Evolutionary conservation across 2,329 filamentous ascomycete species (phyloP).

Genomic region (Chaetomium sp.): DNA sequence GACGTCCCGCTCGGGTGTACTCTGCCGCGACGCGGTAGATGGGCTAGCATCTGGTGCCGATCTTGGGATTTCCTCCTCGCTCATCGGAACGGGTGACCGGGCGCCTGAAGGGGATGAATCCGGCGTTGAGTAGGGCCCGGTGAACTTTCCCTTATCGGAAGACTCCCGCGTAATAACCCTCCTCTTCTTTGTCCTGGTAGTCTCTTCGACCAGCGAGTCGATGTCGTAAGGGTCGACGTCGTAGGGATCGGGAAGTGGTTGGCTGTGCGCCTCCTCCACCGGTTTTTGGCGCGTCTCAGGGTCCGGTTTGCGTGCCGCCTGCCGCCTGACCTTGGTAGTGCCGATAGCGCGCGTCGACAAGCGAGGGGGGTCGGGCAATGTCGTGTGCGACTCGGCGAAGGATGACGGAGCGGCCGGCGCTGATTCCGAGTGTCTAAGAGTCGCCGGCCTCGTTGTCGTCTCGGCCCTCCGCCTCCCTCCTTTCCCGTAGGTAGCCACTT

Average conservation of each 20-base stretch:
- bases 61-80: conserved; percentile 23
- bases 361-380: conserved; percentile 29
- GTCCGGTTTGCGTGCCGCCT: conserved; percentile 12
- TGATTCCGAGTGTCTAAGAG: conserved; percentile 27
- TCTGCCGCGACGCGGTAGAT: conserved; percentile 9
- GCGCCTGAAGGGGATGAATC: conserved; percentile 32
- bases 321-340: conserved; percentile 21
- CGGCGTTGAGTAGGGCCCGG: conserved; percentile 34
- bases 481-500: conserved; percentile 40
- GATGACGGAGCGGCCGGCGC: conserved; percentile 25
- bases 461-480: conserved; percentile 33
- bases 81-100: conserved; percentile 16
- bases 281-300: conserved; percentile 17
- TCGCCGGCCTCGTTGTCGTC: conserved; percentile 21
- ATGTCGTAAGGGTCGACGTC: conserved; percentile 27
- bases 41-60: conserved; percentile 20
- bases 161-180: conserved; percentile 30
- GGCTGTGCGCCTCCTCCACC: conserved; percentile 29
- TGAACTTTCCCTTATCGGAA: conserved; percentile 28
- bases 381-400: conserved; percentile 22
- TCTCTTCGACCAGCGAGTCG: conserved; percentile 26
- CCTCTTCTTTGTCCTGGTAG: conserved; percentile 31
- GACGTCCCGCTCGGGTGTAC: conserved; percentile 30
- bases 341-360: conserved; percentile 10
- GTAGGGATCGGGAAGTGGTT: conserved; percentile 28